phyloP scores from a whole-genome alignment of 495 filamentous ascomycete genomes.

The Aspergillus panamensis region DNA sequence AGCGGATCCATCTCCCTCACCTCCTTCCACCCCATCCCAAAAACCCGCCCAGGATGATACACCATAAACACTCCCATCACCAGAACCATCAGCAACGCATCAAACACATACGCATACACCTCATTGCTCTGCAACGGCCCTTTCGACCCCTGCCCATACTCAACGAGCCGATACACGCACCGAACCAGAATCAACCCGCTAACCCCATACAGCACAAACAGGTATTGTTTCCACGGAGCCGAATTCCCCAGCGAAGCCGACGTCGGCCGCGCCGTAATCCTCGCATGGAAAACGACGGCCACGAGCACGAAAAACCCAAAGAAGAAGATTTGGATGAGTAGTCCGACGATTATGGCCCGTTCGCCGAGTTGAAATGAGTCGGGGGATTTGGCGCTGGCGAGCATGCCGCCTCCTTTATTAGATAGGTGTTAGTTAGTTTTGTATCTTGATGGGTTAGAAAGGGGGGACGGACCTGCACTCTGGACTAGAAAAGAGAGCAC shows the following conservation, averaged over 20 bases:
- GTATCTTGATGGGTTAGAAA: too few species aligned
- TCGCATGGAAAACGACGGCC: slow-evolving; percentile 32
- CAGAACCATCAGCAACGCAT: slow-evolving; percentile 53
- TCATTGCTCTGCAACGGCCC: slow-evolving; percentile 53
- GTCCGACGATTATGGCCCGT: slow-evolving; percentile 39
- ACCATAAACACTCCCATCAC: slow-evolving; percentile 49
- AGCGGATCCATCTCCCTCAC: too few species aligned
- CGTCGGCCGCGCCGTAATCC: slow-evolving; percentile 27
- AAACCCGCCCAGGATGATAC: slow-evolving; percentile 19
- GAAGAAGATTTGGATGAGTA: slow-evolving; percentile 37
- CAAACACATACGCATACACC: slow-evolving; percentile 59
- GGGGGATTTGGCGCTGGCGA: slow-evolving; percentile 13
- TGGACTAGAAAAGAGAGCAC: slow-evolving; percentile 29
- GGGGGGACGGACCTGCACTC: slow-evolving; percentile 18
- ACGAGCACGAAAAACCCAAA: slow-evolving; percentile 38
- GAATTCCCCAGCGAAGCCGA: slow-evolving; percentile 16
- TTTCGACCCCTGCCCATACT: slow-evolving; percentile 53
- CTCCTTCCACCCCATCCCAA: neutral
- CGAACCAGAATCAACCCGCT: slow-evolving; percentile 57
- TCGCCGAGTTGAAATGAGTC: slow-evolving; percentile 26
- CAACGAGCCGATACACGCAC: slow-evolving; percentile 57
- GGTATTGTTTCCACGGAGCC: slow-evolving; percentile 27
- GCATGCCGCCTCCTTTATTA: slow-evolving; percentile 18
- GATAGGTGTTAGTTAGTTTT: too few species aligned
- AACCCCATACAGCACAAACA: slow-evolving; percentile 48